Evolutionary conservation across 73 alveolate species (phyloP).

Genomic region (Tetrahymena borealis): DNA sequence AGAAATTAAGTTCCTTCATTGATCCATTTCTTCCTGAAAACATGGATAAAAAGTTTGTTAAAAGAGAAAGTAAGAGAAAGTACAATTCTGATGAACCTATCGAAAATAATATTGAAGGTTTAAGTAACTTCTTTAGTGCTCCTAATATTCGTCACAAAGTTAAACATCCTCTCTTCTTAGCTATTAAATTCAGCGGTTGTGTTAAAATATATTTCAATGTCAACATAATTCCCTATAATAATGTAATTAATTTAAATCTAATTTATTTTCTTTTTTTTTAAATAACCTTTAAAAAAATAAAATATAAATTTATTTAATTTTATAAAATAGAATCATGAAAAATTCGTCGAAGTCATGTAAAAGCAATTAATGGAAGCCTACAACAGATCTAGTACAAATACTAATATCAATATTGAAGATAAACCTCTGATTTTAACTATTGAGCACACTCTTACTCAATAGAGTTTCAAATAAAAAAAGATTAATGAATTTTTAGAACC

Average conservation of each 20-base stretch:
- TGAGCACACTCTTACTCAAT: conserved; percentile 7
- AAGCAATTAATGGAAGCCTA: conserved; percentile 6
- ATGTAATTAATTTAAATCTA: not conserved
- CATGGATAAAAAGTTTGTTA: conserved; percentile 9
- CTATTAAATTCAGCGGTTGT: conserved; percentile 39
- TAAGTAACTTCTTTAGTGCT: conserved; percentile 53
- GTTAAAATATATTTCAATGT: conserved; percentile 42
- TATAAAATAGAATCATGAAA: not conserved
- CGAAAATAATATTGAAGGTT: conserved; percentile 35
- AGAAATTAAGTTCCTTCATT: conserved; percentile 41
- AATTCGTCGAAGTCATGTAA: not conserved
- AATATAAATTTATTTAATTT: not conserved
- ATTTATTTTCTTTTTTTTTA: not conserved
- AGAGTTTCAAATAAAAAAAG: conserved; percentile 7
- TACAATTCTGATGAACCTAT: conserved; percentile 38
- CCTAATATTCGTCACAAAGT: conserved; percentile 58
- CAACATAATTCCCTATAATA: conserved; percentile 6
- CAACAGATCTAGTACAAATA: conserved; percentile 6
- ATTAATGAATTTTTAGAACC: conserved; percentile 35
- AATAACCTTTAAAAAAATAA: not conserved
- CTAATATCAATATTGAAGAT: conserved; percentile 10
- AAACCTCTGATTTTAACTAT: conserved; percentile 15
- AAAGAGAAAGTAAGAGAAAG: conserved; percentile 21
- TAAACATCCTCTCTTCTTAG: conserved; percentile 51
- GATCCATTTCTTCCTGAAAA: conserved; percentile 32